Base-by-base conservation (phyloP, 179 eudicot genomes). In the Spergularia azorica region DNA sequence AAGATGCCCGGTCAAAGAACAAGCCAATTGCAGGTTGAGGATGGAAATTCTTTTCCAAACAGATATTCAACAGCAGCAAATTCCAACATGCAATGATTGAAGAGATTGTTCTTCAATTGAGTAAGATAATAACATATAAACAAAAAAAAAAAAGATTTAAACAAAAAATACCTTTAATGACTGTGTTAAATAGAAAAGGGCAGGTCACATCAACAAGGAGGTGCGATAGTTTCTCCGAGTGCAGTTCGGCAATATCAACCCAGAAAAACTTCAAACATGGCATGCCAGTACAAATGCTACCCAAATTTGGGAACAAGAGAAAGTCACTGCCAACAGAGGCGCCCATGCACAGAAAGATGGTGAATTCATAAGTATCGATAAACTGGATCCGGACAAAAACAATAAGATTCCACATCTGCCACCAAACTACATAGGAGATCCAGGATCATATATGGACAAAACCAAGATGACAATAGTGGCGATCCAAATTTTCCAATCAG, bases 101-200 rank as follows among this genome's bases (percentile, higher is more conserved):
- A 32, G 26, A 59, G 11, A 59, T 21, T 59, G 21, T n/a, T 11
- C 7, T 20, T 26, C 52, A 67, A 59, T 18, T 52, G 59, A 75
- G 14, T n/a, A n/a, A n/a, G n/a, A n/a, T n/a, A n/a, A n/a, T n/a
- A n/a, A n/a, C n/a, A n/a, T n/a, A n/a, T n/a, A n/a, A n/a, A n/a
- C n/a, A n/a, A n/a, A n/a, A n/a, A n/a, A n/a, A n/a, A n/a, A n/a
- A n/a, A n/a, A n/a, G n/a, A n/a, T n/a, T n/a, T n/a, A n/a, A n/a
- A n/a, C n/a, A n/a, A n/a, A n/a, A n/a, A n/a, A n/a, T n/a, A n/a
- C 99, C 99, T 90, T 94, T 96, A 52, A 96, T 85, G 59, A 96
- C 79, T 12, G 99, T 86, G 61, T 92, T 91, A 61, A 96, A 78
- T 63, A 96, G 78, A 70, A 89, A 81, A 8, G 99, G 99, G 80